Evolutionary conservation across 805 yeast genomes (phyloP).

Genomic region (Nakazawaea ishiwadae): DNA sequence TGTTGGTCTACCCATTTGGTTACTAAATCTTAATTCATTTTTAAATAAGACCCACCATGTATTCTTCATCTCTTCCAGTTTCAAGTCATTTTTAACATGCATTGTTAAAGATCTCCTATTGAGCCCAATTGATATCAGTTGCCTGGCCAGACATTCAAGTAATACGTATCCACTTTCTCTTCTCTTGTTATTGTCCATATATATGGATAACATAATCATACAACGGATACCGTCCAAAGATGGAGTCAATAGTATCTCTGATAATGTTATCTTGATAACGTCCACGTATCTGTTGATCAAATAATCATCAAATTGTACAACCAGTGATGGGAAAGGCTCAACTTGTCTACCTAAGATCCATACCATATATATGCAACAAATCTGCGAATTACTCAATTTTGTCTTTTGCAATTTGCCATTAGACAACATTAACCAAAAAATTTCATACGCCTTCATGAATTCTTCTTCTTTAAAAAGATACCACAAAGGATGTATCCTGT

Average conservation of each 20-base stretch:
- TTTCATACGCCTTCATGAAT: conserved; percentile 7
- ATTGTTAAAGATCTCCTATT: conserved; percentile 12
- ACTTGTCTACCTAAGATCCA: conserved; percentile 15
- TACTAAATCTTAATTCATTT: conserved; percentile 9
- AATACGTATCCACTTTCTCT: conserved; percentile 20
- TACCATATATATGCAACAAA: conserved; percentile 19
- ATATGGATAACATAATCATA: conserved; percentile 16
- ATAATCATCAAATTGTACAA: conserved; percentile 8
- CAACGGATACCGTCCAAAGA: conserved; percentile 20
- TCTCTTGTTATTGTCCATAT: conserved; percentile 17
- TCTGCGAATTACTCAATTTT: conserved; percentile 7
- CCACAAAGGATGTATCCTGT: conserved; percentile 13
- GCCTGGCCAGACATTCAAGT: conserved; percentile 17
- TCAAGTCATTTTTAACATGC: conserved; percentile 2
- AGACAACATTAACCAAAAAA: conserved; percentile 7
- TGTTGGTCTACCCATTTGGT: conserved; percentile 13
- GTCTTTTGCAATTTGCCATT: too few relatives aligned
- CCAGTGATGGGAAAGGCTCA: too few relatives aligned
- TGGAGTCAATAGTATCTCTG: conserved; percentile 18
- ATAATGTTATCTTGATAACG: conserved; percentile 16
- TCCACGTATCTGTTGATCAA: conserved; percentile 12
- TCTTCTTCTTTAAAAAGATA: conserved; percentile 9
- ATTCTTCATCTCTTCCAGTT: conserved; percentile 6
- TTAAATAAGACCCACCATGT: conserved; percentile 13
- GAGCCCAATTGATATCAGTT: conserved; percentile 17